Percentiles rank a stretch among this genome's conserved stretches.
Conservation (phyloP, 2,329 filamentous ascomycete species). For the Lachnellula hyalina region DNA sequence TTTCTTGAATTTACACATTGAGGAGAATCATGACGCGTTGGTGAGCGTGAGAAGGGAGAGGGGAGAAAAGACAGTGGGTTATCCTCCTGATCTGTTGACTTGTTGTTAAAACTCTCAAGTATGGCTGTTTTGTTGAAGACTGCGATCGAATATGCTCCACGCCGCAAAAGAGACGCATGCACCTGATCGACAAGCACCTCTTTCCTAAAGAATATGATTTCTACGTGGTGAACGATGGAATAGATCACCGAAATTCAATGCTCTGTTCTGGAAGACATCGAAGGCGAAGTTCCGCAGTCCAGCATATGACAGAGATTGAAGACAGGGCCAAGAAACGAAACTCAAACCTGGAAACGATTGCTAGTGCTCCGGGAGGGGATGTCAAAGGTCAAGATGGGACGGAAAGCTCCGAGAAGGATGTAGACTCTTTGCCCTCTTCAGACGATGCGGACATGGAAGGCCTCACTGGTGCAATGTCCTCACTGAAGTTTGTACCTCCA, state of each 20-base stretch:
- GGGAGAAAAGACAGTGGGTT: constrained; percentile 77
- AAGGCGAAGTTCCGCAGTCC: constrained; percentile 42
- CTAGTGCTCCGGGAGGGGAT: not conserved
- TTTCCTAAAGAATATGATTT: constrained; percentile 90
- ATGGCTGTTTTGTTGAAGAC: constrained; percentile 81
- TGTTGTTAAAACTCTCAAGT: constrained; percentile 44
- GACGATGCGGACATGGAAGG: constrained; percentile 47
- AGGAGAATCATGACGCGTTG: constrained; percentile 86
- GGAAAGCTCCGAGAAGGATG: constrained; percentile 13
- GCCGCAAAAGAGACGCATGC: constrained; percentile 75
- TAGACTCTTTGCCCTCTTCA: constrained; percentile 15
- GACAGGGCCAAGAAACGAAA: constrained; percentile 19
- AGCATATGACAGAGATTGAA: constrained; percentile 20
- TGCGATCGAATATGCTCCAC: constrained; percentile 83
- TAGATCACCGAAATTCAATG: constrained; percentile 78
- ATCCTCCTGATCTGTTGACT: not conserved
- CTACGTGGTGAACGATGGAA: constrained; percentile 78
- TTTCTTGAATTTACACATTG: constrained; percentile 76
- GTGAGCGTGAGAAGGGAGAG: constrained; percentile 64
- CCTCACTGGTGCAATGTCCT: constrained; percentile 63
- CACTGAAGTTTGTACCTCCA: constrained; percentile 64
- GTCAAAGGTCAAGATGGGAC: constrained; percentile 22
- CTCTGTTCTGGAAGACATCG: constrained; percentile 54
- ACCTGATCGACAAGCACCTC: constrained; percentile 90
- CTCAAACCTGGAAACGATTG: constrained; percentile 12